A percentile compares a stretch with the other conserved stretches of the same genome.
phyloP scores from a whole-genome alignment of 176 grass and related monocot species.

The Raddia distichophylla region DNA sequence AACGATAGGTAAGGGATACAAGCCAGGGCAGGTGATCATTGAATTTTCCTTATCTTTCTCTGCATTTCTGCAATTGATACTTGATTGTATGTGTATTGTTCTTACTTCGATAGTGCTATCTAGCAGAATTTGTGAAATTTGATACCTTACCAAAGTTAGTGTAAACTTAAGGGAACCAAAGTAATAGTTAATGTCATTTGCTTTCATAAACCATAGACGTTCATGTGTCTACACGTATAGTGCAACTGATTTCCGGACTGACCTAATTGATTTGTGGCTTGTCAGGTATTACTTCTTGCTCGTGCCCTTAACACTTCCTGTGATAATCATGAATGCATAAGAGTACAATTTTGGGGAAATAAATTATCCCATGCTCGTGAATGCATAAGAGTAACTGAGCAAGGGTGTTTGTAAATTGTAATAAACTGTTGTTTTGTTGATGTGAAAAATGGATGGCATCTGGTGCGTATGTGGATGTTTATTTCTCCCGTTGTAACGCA shows the following conservation, averaged over 20 bases:
- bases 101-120: no score
- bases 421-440: no score
- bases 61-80: not conserved
- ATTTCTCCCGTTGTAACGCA: no score
- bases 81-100: not conserved
- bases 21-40: not conserved
- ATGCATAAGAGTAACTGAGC: no score
- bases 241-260: not conserved
- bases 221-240: not conserved
- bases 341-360: no score
- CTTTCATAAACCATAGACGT: not conserved
- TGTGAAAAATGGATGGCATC: no score
- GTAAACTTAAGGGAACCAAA: not conserved
- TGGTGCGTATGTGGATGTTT: no score
- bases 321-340: constrained; percentile 37
- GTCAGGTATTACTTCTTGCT: constrained; percentile 77
- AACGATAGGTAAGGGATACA: constrained; percentile 51
- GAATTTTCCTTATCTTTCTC: not conserved
- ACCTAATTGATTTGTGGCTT: not conserved
- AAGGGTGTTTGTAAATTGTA: no score
- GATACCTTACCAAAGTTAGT: not conserved
- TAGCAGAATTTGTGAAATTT: not conserved
- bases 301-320: constrained; percentile 67
- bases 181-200: not conserved
- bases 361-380: no score